A percentile compares a stretch with the other conserved stretches of the same genome.
Conservation (phyloP, 2,329 filamentous ascomycete species). For the Colletotrichum sp. region DNA sequence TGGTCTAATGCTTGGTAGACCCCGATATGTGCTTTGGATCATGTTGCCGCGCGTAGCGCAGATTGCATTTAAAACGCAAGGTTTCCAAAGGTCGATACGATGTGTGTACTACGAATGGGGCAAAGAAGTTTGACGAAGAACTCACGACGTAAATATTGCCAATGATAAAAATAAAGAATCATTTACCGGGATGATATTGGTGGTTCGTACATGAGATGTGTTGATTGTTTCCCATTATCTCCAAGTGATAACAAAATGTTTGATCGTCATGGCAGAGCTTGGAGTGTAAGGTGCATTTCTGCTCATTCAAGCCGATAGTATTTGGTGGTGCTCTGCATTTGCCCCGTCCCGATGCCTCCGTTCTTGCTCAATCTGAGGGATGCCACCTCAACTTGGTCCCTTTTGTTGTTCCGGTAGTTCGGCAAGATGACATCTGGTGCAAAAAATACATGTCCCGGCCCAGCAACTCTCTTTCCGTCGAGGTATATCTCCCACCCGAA, state of each 20-base stretch:
- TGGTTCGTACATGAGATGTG: no score
- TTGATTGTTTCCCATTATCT: no score
- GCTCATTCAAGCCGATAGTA: background rate
- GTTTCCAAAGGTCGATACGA: background rate
- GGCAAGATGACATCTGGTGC: background rate
- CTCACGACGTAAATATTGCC: no score
- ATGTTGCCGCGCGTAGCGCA: background rate
- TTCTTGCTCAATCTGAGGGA: rapidly evolving
- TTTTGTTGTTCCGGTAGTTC: background rate
- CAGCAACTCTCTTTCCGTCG: background rate
- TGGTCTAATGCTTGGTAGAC: background rate
- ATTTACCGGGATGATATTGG: no score
- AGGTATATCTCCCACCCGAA: background rate
- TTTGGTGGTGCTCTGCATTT: background rate
- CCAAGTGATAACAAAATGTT: no score
- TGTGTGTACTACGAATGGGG: no score
- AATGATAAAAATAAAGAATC: no score
- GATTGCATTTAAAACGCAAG: rapidly evolving
- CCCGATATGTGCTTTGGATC: background rate
- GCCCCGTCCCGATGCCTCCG: rapidly evolving
- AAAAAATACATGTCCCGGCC: background rate
- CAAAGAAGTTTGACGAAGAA: no score
- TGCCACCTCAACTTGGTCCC: rapidly evolving
- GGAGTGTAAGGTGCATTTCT: background rate
- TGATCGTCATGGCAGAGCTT: no score